Base-by-base conservation (phyloP, 202 grass and related monocot species). In the Panicum hallii region DNA sequence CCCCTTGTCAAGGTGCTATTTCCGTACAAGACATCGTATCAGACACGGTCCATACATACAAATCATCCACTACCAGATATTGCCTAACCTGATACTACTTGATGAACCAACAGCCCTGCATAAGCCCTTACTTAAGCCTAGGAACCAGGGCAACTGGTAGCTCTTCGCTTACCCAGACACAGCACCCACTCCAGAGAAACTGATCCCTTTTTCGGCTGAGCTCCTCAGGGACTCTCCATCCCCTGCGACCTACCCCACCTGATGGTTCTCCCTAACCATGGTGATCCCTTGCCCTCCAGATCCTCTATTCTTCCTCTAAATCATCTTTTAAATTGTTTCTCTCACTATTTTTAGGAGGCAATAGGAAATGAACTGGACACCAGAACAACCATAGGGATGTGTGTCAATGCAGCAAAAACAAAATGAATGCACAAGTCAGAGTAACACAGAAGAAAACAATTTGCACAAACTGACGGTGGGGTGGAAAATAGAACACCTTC, bases 351-450 rank as follows among this genome's bases (percentile, higher is more conserved):
- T 63, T 11, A 63, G 23, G 41, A 44, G 54, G 68, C 11, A 40
- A 26, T 42, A 61, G 20, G 34, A 77, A 74, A 54, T 74, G 20
- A 45, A 77, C 40, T 61, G 20, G 74, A 44, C n/a, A 60, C 54
- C 15, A 77, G n/a, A 23, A 60, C 23, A 45, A 7, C 13, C 40
- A 79, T n/a, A 65, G 22, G 23, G 13, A 65, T 28, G 16, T 64
- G 26, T 1, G 1, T 64, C 0, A 16, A 63, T 63, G 43, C 7
- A 54, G 57, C 1, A 62, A 44, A 43, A 46, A 77, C 0, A 79
- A 65, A 66, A 58, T 50, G 11, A 19, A 66, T 66, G 3, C 70
- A 54, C 15, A 9, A 22, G 6, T 76, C 36, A 76, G 50, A 57
- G 52, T 23, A 57, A 23, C 36, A 58, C 36, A 9, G 50, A 56